These are phyloP conservation scores for Diplogelasinospora grovesii DNA, from an alignment of 495 filamentous ascomycete species.

Conservation along the genomic window DNA sequence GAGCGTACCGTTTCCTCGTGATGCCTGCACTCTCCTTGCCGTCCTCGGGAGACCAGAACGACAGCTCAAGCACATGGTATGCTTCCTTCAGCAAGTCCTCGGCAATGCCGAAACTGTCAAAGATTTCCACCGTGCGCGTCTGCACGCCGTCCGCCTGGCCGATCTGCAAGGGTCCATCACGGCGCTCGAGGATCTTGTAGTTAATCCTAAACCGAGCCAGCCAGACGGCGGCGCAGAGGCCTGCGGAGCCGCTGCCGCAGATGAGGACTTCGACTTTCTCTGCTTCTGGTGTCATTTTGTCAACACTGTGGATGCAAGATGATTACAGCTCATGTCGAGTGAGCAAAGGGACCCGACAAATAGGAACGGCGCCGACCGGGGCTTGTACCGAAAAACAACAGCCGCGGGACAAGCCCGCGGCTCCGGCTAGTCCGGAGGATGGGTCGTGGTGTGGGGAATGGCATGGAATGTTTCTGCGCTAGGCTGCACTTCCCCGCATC, in stretches of 20 bases:
- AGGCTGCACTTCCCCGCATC: too few relatives aligned
- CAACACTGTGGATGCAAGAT: too few relatives aligned
- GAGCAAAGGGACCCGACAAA: too few relatives aligned
- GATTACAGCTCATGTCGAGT: too few relatives aligned
- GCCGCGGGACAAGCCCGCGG: too few relatives aligned
- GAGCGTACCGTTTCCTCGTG: constrained; percentile 44
- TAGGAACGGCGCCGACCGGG: too few relatives aligned
- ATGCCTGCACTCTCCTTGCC: constrained; percentile 31
- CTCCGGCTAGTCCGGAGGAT: too few relatives aligned
- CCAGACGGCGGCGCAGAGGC: constrained; percentile 61
- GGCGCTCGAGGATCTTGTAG: constrained; percentile 59
- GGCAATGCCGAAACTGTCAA: constrained; percentile 67
- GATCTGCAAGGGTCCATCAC: constrained; percentile 50
- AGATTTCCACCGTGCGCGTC: constrained; percentile 72
- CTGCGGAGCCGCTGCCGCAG: constrained; percentile 61
- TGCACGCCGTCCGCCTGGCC: constrained; percentile 83
- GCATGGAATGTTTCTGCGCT: too few relatives aligned
- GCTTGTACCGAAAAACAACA: too few relatives aligned
- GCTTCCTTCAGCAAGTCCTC: constrained; percentile 66
- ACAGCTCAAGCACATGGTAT: constrained; percentile 63
- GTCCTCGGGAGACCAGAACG: constrained; percentile 48
- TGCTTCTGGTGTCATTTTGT: too few relatives aligned
- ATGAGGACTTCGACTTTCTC: constrained; percentile 53
- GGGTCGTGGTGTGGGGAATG: too few relatives aligned
- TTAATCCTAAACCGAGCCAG: constrained; percentile 54